Conservation (phyloP, 352 stramenopile genomes). For the Pythium phragmiticola region DNA sequence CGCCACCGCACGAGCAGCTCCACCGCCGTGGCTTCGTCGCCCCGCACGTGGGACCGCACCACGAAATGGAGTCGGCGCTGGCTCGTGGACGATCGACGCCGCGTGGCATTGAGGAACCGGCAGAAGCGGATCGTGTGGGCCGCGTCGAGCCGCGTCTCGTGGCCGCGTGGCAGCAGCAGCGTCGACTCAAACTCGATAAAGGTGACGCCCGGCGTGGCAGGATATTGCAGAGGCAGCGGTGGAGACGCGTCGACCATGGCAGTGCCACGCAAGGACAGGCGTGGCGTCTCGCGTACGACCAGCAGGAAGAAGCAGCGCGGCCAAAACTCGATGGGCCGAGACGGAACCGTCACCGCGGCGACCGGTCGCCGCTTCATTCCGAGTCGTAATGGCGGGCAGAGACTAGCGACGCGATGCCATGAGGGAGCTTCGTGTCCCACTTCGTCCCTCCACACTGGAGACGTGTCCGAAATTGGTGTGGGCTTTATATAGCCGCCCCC, state of each 20-base stretch:
- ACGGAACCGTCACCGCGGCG: conserved; percentile 19
- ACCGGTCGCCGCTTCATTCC: conserved; percentile 51
- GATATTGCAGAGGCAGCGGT: conserved; percentile 20
- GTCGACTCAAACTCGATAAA: conserved; percentile 30
- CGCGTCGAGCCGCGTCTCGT: conserved; percentile 31
- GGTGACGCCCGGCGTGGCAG: conserved; percentile 36
- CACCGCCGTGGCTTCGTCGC: conserved; percentile 40
- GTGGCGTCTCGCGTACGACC: conserved; percentile 37
- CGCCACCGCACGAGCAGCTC: conserved; percentile 67
- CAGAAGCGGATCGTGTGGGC: conserved; percentile 52
- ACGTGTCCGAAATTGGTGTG: neutral
- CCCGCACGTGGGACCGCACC: conserved; percentile 32
- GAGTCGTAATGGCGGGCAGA: neutral
- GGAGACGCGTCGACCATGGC: neutral
- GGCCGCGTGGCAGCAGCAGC: conserved; percentile 22
- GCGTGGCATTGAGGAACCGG: conserved; percentile 39
- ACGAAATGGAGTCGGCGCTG: conserved; percentile 45
- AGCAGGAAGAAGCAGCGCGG: conserved; percentile 54
- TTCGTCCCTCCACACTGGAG: neutral
- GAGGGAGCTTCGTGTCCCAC: neutral
- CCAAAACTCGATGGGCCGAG: conserved; percentile 59
- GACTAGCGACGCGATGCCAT: neutral
- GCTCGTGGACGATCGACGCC: conserved; percentile 1
- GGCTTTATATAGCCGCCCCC: conserved; percentile 2
- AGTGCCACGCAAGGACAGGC: conserved; percentile 18